Base-by-base conservation (phyloP, 192 early-diverging fungal species). In the Cladochytrium replicatum region DNA sequence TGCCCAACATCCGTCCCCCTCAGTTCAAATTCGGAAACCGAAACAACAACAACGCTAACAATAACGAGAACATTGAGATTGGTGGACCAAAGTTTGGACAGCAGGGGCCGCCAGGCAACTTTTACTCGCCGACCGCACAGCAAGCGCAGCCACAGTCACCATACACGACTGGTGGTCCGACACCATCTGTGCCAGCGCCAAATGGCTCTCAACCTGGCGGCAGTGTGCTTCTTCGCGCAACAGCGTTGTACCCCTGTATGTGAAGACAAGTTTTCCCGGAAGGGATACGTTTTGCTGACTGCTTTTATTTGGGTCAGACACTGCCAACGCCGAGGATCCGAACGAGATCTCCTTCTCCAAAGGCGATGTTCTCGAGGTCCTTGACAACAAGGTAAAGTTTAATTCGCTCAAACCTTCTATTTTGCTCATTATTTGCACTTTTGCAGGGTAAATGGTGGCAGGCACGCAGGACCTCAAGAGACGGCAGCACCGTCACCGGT, bases 361-460 rank as follows among this genome's bases (percentile, higher is more conserved):
- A 63, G 87, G 83, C 47, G 89, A 95, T 45, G 52, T 81, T 21
- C 58, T 97, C 60, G 84, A 89, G 37, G 81, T 97, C 39, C 64
- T 86, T 6, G 88, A 91, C 61, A 88, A 79, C 57, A 83, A 83
- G 66, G n/a, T n/a, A n/a, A n/a, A n/a, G n/a, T n/a, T n/a, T n/a
- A n/a, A n/a, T n/a, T n/a, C n/a, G n/a, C n/a, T n/a, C n/a, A n/a
- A n/a, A n/a, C n/a, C n/a, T n/a, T n/a, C n/a, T n/a, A n/a, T n/a
- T n/a, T n/a, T n/a, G n/a, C n/a, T n/a, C n/a, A n/a, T n/a, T n/a
- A n/a, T n/a, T n/a, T n/a, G n/a, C n/a, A n/a, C n/a, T n/a, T n/a
- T n/a, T n/a, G n/a, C n/a, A n/a, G n/a, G 93, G 93, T 60, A 94
- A 97, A 61, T 97, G 93, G 93, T 97, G 93, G 92, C 84, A 92